These are phyloP conservation scores for Naegleria fowleri DNA, from an alignment of 208 protist genomes.

Conservation along the genomic window DNA sequence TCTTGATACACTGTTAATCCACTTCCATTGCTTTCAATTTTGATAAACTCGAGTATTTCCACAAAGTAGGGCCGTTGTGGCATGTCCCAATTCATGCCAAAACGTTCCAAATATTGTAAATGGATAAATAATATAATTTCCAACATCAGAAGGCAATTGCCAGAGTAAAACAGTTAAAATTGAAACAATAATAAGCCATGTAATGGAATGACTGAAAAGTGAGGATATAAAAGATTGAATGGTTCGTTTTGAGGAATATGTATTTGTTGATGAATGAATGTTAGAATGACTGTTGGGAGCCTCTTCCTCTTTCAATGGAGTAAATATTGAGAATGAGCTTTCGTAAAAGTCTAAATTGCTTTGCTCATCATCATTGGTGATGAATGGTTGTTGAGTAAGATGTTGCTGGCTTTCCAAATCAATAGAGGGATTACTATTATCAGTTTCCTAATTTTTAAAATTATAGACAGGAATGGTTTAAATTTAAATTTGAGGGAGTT, in stretches of 20 bases:
- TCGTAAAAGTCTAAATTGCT: background rate
- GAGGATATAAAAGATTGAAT: background rate
- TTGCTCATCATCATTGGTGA: too few relatives aligned
- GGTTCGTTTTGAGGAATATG: background rate
- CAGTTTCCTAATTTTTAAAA: too few relatives aligned
- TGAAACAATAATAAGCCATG: background rate
- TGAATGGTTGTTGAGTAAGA: too few relatives aligned
- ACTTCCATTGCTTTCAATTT: background rate
- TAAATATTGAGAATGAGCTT: background rate
- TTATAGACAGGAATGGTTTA: too few relatives aligned
- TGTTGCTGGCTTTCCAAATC: too few relatives aligned
- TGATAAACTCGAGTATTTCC: background rate
- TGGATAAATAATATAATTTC: background rate
- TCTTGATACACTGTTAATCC: background rate
- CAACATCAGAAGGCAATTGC: background rate
- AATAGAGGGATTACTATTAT: too few relatives aligned
- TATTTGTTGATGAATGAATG: background rate
- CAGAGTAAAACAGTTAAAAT: background rate
- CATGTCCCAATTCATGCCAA: constrained; percentile 14
- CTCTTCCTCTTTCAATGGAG: background rate
- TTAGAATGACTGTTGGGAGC: background rate
- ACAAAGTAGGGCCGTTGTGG: background rate
- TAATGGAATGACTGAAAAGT: background rate
- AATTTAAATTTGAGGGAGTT: too few relatives aligned
- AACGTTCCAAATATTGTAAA: constrained; percentile 19